Evolutionary conservation across 1,139 yeast species (phyloP).

Genomic region (Diutina ranongensis): DNA sequence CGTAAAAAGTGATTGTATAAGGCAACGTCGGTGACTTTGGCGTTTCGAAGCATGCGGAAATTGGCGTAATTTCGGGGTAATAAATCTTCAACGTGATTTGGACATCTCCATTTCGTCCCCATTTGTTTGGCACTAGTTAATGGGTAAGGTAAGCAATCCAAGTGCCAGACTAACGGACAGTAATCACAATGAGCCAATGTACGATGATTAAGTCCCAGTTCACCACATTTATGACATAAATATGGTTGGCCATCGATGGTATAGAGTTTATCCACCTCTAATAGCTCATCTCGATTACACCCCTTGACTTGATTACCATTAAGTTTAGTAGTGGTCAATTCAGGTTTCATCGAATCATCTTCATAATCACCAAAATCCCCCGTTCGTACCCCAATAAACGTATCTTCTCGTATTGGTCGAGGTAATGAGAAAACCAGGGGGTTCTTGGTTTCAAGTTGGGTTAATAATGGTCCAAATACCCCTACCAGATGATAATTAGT

Average conservation of each 20-base stretch:
- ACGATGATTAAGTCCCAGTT: conserved; percentile 46
- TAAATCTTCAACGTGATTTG: conserved; percentile 64
- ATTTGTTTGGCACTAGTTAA: conserved; percentile 62
- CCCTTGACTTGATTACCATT: conserved; percentile 31
- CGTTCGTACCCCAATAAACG: conserved; percentile 62
- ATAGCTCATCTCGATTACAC: conserved; percentile 29
- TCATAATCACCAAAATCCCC: conserved; percentile 49
- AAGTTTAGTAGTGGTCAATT: conserved; percentile 26
- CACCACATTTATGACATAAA: conserved; percentile 68
- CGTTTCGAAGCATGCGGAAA: conserved; percentile 39
- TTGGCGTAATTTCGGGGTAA: conserved; percentile 18
- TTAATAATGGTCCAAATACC: conserved; percentile 53
- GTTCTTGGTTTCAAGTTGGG: conserved; percentile 45
- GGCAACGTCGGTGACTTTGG: conserved; percentile 41
- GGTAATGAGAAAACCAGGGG: conserved; percentile 75
- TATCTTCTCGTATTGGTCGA: conserved; percentile 45
- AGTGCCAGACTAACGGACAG: conserved; percentile 82
- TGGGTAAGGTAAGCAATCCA: conserved; percentile 79
- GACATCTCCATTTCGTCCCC: conserved; percentile 89
- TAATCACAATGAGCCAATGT: conserved; percentile 69
- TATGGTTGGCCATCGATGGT: conserved; percentile 56
- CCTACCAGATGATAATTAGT: conserved; percentile 34
- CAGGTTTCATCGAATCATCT: conserved; percentile 48
- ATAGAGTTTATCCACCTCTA: conserved; percentile 53
- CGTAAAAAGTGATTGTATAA: conserved; percentile 25